Conservation (phyloP, 352 stramenopile genomes). For the Phytophthora citrophthora region DNA sequence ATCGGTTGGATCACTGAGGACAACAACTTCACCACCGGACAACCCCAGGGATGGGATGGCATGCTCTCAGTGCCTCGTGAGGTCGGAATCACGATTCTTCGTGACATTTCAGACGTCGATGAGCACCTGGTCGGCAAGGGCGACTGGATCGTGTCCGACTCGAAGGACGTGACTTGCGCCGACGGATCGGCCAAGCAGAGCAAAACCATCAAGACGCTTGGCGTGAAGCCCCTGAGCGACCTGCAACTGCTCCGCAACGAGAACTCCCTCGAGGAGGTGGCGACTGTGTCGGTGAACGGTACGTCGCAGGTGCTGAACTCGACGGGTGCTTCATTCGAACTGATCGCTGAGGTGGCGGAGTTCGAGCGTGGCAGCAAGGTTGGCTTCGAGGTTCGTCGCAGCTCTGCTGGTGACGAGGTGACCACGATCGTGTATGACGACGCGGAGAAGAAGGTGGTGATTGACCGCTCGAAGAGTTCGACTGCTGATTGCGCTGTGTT, state of each 20-base stretch:
- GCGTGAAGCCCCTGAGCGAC: constrained; percentile 51
- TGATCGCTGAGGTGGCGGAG: constrained; percentile 48
- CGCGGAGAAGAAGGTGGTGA: constrained; percentile 59
- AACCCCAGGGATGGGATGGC: constrained; percentile 75
- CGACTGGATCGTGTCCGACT: constrained; percentile 65
- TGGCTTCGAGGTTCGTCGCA: constrained; percentile 65
- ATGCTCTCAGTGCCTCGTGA: constrained; percentile 66
- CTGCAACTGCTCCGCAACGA: constrained; percentile 55
- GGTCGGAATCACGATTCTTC: constrained; percentile 56
- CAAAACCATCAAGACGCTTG: constrained; percentile 77
- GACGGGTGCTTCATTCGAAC: constrained; percentile 59
- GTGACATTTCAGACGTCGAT: constrained; percentile 57
- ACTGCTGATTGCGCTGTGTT: constrained; percentile 54
- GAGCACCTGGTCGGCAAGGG: constrained; percentile 51
- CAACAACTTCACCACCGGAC: constrained; percentile 47
- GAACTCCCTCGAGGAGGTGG: constrained; percentile 42
- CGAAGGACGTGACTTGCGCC: constrained; percentile 35
- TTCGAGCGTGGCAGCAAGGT: constrained; percentile 57
- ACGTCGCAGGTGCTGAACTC: constrained; percentile 45
- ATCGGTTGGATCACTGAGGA: constrained; percentile 73
- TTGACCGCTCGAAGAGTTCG: constrained; percentile 62
- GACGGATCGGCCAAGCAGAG: constrained; percentile 31
- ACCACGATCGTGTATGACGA: constrained; percentile 76
- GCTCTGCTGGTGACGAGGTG: constrained; percentile 47
- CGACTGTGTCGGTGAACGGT: constrained; percentile 33